These are phyloP conservation scores for Filobasidium uniguttulatum DNA, from an alignment of 1,284 basidiomycete species.

Conservation along the genomic window DNA sequence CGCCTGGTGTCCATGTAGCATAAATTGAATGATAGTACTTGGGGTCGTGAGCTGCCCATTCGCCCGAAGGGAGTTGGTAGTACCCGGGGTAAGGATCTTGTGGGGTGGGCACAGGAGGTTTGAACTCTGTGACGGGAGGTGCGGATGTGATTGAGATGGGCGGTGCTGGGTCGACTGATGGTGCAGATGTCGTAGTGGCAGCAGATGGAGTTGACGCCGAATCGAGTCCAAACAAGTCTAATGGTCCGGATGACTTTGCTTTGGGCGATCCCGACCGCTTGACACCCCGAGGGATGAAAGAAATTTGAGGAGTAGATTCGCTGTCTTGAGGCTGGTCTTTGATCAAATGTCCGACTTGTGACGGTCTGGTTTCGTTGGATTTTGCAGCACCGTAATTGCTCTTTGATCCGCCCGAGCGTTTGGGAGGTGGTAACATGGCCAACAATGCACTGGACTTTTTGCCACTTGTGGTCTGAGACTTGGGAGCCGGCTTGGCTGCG, in stretches of 20 bases:
- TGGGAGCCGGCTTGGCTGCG: slow-evolving; percentile 3
- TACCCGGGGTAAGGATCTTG: slow-evolving; percentile 74
- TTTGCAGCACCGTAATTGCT: not conserved
- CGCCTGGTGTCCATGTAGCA: not conserved
- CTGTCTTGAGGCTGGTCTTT: not conserved
- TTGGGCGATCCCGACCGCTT: not conserved
- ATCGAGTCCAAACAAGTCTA: slow-evolving; percentile 35
- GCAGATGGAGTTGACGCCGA: slow-evolving; percentile 4
- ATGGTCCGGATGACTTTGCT: slow-evolving; percentile 12
- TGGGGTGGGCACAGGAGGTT: slow-evolving; percentile 58
- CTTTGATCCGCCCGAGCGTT: slow-evolving; percentile 23
- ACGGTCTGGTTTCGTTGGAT: not conserved
- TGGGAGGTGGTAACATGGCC: slow-evolving; percentile 35
- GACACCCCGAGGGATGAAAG: not conserved
- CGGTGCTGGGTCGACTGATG: slow-evolving; percentile 3
- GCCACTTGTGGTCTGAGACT: slow-evolving; percentile 19
- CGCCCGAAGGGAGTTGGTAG: slow-evolving; percentile 65
- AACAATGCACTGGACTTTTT: slow-evolving; percentile 28
- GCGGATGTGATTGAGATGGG: slow-evolving; percentile 26
- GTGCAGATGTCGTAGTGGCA: slow-evolving; percentile 4
- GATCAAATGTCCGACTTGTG: not conserved
- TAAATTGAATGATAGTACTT: slow-evolving; percentile 59
- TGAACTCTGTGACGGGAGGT: slow-evolving; percentile 43
- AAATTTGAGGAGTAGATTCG: not conserved
- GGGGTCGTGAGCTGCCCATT: slow-evolving; percentile 63